Evolutionary conservation across 306 rosid genomes (phyloP).

Genomic region (Urtica urens): DNA sequence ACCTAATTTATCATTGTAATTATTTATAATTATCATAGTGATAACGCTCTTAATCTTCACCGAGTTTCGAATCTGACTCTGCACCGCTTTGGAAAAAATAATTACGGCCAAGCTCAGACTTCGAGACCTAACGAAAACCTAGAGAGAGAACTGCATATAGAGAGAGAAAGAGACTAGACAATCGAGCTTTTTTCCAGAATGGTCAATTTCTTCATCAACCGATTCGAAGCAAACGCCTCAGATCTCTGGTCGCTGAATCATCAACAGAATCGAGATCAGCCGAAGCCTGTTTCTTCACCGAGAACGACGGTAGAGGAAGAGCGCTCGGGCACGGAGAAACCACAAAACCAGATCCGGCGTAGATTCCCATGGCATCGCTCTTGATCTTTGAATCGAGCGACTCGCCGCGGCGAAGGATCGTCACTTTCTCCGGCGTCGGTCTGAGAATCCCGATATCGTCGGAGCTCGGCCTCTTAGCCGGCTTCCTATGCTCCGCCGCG

Average conservation of each 20-base stretch:
- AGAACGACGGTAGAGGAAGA: conserved; percentile 76
- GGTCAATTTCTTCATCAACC: conserved; percentile 24
- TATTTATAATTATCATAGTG: no score
- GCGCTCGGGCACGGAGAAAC: conserved; percentile 78
- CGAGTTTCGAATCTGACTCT: no score
- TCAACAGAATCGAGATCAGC: conserved; percentile 19
- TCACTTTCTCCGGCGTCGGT: conserved; percentile 47
- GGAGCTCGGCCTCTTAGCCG: conserved; percentile 29
- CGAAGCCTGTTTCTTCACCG: conserved; percentile 33
- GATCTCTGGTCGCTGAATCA: conserved; percentile 74
- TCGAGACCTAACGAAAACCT: no score
- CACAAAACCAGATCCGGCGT: conserved; percentile 84
- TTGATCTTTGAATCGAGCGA: conserved; percentile 54
- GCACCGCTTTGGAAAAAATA: no score
- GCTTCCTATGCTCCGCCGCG: conserved; percentile 30
- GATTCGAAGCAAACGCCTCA: conserved; percentile 76
- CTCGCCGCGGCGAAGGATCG: conserved; percentile 61
- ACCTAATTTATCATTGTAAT: no score
- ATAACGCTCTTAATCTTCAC: no score
- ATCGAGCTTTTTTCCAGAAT: no score
- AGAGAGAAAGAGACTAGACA: no score
- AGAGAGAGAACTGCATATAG: no score
- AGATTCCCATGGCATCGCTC: conserved; percentile 30
- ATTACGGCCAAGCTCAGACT: no score
- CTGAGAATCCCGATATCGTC: conserved; percentile 51